Percentiles rank a stretch among this genome's conserved stretches.
These are phyloP conservation scores for Tetrahymena malaccensis DNA, from an alignment of 73 alveolate genomes.

Conservation along the genomic window DNA sequence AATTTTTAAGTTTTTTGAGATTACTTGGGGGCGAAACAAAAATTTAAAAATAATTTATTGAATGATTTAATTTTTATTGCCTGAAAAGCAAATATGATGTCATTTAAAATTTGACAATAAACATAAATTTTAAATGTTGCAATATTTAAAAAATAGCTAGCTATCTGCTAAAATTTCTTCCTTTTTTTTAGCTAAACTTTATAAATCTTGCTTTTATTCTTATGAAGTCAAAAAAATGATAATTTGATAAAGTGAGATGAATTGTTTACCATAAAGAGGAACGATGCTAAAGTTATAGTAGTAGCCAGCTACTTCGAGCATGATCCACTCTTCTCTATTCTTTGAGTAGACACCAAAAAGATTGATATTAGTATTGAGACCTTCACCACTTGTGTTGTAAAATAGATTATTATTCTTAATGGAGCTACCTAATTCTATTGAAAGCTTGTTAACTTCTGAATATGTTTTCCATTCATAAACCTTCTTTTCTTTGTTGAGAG, in stretches of 20 bases:
- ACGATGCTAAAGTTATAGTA: conserved; percentile 62
- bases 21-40: not conserved
- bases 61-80: too few species aligned
- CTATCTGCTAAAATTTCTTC: too few species aligned
- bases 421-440: not conserved
- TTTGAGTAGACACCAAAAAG: conserved; percentile 77
- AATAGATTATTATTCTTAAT: not conserved
- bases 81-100: too few species aligned
- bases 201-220: not conserved
- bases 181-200: too few species aligned
- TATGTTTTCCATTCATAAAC: not conserved
- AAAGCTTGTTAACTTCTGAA: not conserved
- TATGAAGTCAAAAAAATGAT: not conserved
- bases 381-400: conserved; percentile 2
- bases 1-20: not conserved
- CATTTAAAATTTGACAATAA: too few species aligned
- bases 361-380: conserved; percentile 4
- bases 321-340: conserved; percentile 83
- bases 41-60: not conserved
- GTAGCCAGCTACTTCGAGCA: conserved; percentile 60
- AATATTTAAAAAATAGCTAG: too few species aligned
- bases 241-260: not conserved
- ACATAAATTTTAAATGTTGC: too few species aligned
- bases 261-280: conserved; percentile 45
- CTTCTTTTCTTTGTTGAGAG: not conserved